phyloP scores from a whole-genome alignment of 2,329 filamentous ascomycete species.

The Cordyceps cateniannulata region DNA sequence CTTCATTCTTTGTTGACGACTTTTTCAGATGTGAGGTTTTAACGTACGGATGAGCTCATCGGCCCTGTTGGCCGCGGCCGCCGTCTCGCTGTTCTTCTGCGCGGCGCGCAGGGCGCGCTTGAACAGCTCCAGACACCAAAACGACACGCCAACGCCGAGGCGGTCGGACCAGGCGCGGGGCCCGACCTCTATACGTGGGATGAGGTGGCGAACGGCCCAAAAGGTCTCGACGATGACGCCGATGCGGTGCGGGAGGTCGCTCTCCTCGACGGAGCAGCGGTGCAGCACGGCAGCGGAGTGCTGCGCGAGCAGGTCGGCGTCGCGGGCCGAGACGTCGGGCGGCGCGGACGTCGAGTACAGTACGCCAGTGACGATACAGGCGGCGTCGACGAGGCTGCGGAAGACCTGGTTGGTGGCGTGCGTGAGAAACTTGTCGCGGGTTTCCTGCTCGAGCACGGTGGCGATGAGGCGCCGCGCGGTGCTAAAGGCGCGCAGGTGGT shows the following conservation, averaged over 20 bases:
- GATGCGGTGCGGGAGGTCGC: conserved; percentile 40
- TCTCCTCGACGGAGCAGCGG: conserved; percentile 40
- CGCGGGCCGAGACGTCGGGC: conserved; percentile 24
- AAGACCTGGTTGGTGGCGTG: conserved; percentile 46
- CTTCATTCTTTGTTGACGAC: neutral
- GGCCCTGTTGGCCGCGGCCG: conserved; percentile 21
- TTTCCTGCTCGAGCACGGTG: conserved; percentile 36
- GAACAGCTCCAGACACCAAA: conserved; percentile 44
- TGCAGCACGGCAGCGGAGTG: conserved; percentile 30
- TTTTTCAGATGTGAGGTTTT: neutral
- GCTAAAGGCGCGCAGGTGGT: conserved; percentile 40
- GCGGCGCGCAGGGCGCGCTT: conserved; percentile 34
- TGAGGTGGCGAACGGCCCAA: conserved; percentile 34
- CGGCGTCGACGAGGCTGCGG: conserved; percentile 39
- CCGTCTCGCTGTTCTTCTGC: conserved; percentile 24
- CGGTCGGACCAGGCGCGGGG: conserved; percentile 38
- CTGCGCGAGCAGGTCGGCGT: conserved; percentile 25
- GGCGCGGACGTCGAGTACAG: conserved; percentile 36
- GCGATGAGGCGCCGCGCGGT: conserved; percentile 41
- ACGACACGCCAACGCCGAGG: conserved; percentile 42
- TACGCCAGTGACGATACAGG: conserved; percentile 38
- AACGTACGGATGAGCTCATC: conserved; percentile 26
- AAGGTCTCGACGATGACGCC: conserved; percentile 43
- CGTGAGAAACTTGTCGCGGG: conserved; percentile 31
- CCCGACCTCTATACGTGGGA: conserved; percentile 34